Conservation (phyloP, 305 asterid species). For the Fraxinus sp. region DNA sequence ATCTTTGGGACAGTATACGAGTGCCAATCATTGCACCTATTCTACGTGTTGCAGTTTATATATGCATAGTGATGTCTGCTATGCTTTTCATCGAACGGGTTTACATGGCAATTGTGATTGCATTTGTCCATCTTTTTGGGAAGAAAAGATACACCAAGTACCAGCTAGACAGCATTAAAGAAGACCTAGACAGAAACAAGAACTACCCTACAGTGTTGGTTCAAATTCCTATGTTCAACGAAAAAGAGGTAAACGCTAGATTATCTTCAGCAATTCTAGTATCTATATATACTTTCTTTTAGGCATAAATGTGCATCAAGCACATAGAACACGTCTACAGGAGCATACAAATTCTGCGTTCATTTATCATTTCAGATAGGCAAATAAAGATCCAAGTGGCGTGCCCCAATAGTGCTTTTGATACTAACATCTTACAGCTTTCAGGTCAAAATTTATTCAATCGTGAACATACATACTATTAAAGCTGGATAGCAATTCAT, state of each 20-base stretch:
- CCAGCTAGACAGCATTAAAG: conserved; percentile 64
- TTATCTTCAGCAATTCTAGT: not conserved
- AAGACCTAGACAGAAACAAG: conserved; percentile 63
- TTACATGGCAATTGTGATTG: conserved; percentile 79
- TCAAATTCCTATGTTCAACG: conserved; percentile 86
- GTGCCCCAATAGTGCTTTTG: not conserved
- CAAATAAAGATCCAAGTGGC: not conserved
- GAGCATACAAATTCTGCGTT: not conserved
- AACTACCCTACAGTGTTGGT: conserved; percentile 77
- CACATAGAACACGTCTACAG: not conserved
- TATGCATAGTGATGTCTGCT: conserved; percentile 73
- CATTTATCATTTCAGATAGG: not conserved
- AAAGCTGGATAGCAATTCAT: not conserved
- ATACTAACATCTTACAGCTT: not conserved
- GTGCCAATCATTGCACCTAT: conserved; percentile 66
- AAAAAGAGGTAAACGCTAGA: conserved; percentile 58
- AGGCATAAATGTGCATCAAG: conserved; percentile 15
- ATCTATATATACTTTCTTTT: conserved; percentile 4
- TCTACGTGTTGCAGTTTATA: conserved; percentile 47
- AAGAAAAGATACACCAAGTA: conserved; percentile 75
- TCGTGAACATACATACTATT: not conserved
- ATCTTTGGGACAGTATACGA: conserved; percentile 60
- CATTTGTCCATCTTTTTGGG: conserved; percentile 54
- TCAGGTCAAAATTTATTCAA: not conserved
- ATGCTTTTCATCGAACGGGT: conserved; percentile 78